Evolutionary conservation across 2,329 filamentous ascomycete genomes (phyloP).

Genomic region (Dactylellina haptotyla): DNA sequence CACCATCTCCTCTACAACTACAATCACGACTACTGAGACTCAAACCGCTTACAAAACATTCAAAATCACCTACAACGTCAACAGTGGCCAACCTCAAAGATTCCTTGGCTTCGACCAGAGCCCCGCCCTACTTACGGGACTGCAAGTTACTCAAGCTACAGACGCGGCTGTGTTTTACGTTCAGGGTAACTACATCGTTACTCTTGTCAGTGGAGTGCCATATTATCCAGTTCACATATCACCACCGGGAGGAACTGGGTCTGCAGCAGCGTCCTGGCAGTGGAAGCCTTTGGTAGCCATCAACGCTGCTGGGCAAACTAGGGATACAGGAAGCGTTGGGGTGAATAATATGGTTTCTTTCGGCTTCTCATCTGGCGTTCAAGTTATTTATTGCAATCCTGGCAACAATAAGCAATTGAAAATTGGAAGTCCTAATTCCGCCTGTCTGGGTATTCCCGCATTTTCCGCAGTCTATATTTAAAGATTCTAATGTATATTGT

Average conservation of each 20-base stretch:
- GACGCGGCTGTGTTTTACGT: constrained; percentile 3
- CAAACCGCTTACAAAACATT: neutral
- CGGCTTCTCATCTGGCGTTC: neutral
- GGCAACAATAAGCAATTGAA: neutral
- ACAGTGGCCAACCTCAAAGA: neutral
- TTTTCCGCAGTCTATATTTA: neutral
- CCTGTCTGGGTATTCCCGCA: neutral
- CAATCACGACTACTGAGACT: constrained; percentile 2
- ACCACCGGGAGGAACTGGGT: neutral
- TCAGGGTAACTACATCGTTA: neutral
- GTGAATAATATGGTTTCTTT: neutral
- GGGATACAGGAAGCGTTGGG: neutral
- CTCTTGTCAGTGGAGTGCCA: neutral
- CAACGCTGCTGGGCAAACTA: neutral
- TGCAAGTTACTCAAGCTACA: neutral
- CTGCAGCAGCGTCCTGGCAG: neutral
- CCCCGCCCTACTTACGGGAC: neutral
- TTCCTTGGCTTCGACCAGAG: neutral
- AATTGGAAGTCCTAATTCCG: neutral
- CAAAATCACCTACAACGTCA: constrained; percentile 5
- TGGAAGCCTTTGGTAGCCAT: neutral
- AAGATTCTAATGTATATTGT: too few species aligned
- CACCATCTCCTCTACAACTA: neutral
- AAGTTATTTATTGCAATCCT: neutral
- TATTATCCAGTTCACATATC: neutral